These are phyloP conservation scores for Diaporthe sp. DNA, from an alignment of 2,329 filamentous ascomycete genomes.

Conservation along the genomic window DNA sequence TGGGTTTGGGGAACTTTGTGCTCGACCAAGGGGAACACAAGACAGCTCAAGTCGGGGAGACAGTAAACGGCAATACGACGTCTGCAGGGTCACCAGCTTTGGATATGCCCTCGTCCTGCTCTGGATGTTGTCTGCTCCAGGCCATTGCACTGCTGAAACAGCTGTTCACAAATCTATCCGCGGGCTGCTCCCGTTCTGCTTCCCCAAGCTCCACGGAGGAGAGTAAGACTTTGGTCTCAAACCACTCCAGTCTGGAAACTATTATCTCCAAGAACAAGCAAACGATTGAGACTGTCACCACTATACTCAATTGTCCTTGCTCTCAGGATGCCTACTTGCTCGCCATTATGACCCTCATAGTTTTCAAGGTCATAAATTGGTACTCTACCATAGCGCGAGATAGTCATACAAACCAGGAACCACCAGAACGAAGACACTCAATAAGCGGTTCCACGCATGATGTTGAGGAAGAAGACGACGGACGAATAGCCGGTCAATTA, in stretches of 20 bases:
- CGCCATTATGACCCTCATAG: slow-evolving; percentile 44
- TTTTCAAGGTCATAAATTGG: slow-evolving; percentile 48
- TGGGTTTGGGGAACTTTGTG: not conserved
- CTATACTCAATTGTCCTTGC: slow-evolving; percentile 48
- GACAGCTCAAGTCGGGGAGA: not conserved
- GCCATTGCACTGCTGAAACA: slow-evolving; percentile 41
- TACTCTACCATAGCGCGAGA: slow-evolving; percentile 40
- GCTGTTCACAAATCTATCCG: slow-evolving; percentile 36
- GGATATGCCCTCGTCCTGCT: not conserved
- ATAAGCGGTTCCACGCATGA: not conserved
- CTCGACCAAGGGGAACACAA: not conserved
- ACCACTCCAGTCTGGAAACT: slow-evolving; percentile 31
- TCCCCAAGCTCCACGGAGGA: not conserved
- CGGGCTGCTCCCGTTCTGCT: not conserved
- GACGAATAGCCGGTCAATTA: slow-evolving; percentile 45
- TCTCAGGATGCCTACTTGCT: slow-evolving; percentile 46
- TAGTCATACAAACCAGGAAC: not conserved
- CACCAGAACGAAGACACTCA: not conserved
- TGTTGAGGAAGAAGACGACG: slow-evolving; percentile 40
- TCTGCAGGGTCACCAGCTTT: not conserved
- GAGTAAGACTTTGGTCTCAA: not conserved
- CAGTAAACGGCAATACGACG: not conserved
- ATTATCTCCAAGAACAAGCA: slow-evolving; percentile 44
- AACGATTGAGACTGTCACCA: slow-evolving; percentile 43
- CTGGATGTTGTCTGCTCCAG: slow-evolving; percentile 35